Evolutionary conservation across 768 basidiomycete species (phyloP), one percentile per base, ranked within the genome.

Genomic region (Hypholoma sublateritium): DNA sequence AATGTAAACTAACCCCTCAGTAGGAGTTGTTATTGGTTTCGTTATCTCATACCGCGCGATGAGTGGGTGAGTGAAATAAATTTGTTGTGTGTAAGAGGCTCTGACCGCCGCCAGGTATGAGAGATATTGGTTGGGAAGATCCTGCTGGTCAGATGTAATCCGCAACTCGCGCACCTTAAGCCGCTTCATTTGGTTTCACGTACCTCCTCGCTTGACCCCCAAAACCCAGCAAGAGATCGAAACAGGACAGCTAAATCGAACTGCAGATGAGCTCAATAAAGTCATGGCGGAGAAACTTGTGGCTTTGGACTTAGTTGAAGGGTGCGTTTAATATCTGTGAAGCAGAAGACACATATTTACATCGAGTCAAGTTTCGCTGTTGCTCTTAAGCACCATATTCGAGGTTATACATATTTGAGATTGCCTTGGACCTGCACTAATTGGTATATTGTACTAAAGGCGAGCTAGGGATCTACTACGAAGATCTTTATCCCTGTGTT

Each of bases 21-120:
- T 52, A 79, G 79, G 78, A 67, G 80, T 81, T 36, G 77, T 80
- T 5, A 74, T 76, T 70, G 84, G 86, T 73, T 85, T 87, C 57
- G 85, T 88, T 14, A 84, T 88, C 25, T 84, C 84, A 0, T 87
- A 85, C 69, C 78, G 86, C 17, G 83, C 84, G 1, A 77, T 72
- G 52, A 85, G 81, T 56, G 85, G 84, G 80, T 84, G 56, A 46
- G 80, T 68, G 21, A n/a, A n/a, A n/a, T n/a, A n/a, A n/a, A 21
- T 46, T 42, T 32, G 13, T 24, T 48, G 3, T 28, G 4, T 32
- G 16, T 48, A 28, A 7, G 28, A 22, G 5, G 36, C 39, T 22
- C n/a, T 9, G 32, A 36, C 39, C 16, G 7, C 14, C n/a, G 9
- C 6, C 3, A 83, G 82, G 4, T 86, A 86, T 60, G 84, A 86